A percentile compares a stretch with the other conserved stretches of the same genome.
Conservation (phyloP, 2,329 filamentous ascomycete species). For the Calonectria crousiana region DNA sequence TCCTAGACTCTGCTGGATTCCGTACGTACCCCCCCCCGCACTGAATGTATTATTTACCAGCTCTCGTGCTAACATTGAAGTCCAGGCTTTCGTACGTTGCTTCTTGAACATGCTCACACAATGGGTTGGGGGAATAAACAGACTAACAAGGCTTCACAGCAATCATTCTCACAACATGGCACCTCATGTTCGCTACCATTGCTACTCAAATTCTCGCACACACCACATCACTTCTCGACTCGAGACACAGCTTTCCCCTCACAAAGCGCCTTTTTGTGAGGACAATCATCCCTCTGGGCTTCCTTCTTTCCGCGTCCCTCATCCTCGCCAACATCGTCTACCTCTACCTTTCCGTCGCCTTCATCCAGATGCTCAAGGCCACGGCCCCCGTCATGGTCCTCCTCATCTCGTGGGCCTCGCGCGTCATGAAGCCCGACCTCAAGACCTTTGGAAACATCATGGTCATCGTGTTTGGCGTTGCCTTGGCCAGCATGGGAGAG, state of each 20-base stretch:
- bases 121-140: neutral
- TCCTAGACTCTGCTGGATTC: slow-evolving; percentile 81
- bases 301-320: slow-evolving; percentile 8
- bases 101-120: neutral
- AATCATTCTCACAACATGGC: slow-evolving; percentile 31
- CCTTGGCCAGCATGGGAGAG: slow-evolving; percentile 8
- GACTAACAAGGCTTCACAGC: neutral
- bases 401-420: slow-evolving; percentile 6
- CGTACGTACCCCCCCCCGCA: slow-evolving; percentile 62
- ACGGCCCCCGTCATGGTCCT: slow-evolving; percentile 10
- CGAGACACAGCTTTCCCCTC: slow-evolving; percentile 25
- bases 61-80: slow-evolving; percentile 18
- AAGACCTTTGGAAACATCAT: slow-evolving; percentile 10
- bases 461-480: slow-evolving; percentile 4
- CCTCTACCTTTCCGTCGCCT: slow-evolving; percentile 10
- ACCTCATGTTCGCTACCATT: slow-evolving; percentile 31
- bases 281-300: slow-evolving; percentile 9
- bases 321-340: slow-evolving; percentile 19
- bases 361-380: slow-evolving; percentile 21
- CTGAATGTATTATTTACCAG: too few species aligned
- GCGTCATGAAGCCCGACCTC: neutral
- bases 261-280: slow-evolving; percentile 10
- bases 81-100: slow-evolving; percentile 49
- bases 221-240: slow-evolving; percentile 29
- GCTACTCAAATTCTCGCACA: slow-evolving; percentile 33